Percentiles rank a stretch among this genome's conserved stretches.
phyloP scores from a whole-genome alignment of 805 yeast species.

The Cyberlindnera petersonii region DNA sequence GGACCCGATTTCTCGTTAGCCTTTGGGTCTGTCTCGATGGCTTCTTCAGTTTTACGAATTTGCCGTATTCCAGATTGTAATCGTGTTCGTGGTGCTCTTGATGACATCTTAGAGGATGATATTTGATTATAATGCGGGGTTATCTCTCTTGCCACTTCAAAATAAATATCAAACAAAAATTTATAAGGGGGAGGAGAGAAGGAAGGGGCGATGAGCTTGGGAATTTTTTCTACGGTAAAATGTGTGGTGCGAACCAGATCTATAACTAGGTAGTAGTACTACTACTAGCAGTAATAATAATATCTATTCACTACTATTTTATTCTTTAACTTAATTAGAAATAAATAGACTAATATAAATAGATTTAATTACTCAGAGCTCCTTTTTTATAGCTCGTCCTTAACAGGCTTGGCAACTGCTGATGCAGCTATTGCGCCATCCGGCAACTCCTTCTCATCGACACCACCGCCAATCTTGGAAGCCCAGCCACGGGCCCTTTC shows the following conservation, averaged over 20 bases:
- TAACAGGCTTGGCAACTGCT: constrained; percentile 3
- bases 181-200: neutral
- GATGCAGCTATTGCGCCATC: constrained; percentile 1
- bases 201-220: neutral
- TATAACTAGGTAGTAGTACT: too few species aligned
- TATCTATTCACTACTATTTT: too few species aligned
- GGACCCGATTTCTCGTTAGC: neutral
- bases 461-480: constrained; percentile 36
- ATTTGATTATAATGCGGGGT: too few species aligned
- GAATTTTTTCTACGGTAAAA: neutral
- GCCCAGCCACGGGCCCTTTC: constrained; percentile 62
- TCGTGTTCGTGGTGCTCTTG: constrained; percentile 3
- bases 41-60: neutral
- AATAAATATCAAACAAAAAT: too few species aligned
- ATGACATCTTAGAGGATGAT: too few species aligned
- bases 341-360: neutral
- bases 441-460: constrained; percentile 27
- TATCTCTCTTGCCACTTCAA: too few species aligned
- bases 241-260: neutral
- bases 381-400: constrained; percentile 18
- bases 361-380: constrained; percentile 1
- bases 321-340: neutral
- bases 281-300: too few species aligned
- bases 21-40: neutral
- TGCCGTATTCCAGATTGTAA: constrained; percentile 8